Base-by-base conservation (phyloP, 371 early-diverging fungal genomes). In the Mortierella sp. region DNA sequence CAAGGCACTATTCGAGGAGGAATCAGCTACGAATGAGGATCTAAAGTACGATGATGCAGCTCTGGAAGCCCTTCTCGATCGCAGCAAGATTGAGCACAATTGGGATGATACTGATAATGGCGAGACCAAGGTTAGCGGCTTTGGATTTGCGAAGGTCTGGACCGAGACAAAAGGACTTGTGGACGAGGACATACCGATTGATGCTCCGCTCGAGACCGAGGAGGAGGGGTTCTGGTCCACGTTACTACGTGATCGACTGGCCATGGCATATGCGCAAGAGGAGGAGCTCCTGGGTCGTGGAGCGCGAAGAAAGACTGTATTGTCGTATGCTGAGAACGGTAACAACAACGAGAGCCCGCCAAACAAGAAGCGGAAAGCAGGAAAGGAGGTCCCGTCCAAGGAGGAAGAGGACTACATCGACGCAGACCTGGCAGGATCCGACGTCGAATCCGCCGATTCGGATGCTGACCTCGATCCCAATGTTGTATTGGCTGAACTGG, bases 1-100 rank as follows among this genome's bases (percentile, higher is more conserved):
- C 6, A 78, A 89, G 59, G 83, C 84, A 2, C 76, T 97, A 15
- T 95, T 97, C 73, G 89, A 90, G 26, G 82, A 88, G 14, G 83
- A 79, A 7, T 65, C 59, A 11, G 72, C 79, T 0, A 82, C 82
- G 14, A 81, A 82, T 28, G 75, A 81, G 19, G 83, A 85, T 6
- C 81, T 90, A 24, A 67, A 64, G 5, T 92, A 92, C 57, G 89
- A 90, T 42, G 76, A 76, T 3, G 78, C 79, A 3, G 81, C 83
- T 15, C 81, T 94, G 28, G 88, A 86, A 6, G 81, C 82, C 14
- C 78, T 95, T n/a, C 72, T 94, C 0, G 91, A 94, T 49, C 85
- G 87, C 6, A 78, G 75, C 70, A 79, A 78, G 62, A 78, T 75
- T 64, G 79, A 61, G 60, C 72, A 65, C 56, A 69, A 47, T 37